Evolutionary conservation across 1,284 basidiomycete genomes (phyloP).

Genomic region (Xanthoconium separans): DNA sequence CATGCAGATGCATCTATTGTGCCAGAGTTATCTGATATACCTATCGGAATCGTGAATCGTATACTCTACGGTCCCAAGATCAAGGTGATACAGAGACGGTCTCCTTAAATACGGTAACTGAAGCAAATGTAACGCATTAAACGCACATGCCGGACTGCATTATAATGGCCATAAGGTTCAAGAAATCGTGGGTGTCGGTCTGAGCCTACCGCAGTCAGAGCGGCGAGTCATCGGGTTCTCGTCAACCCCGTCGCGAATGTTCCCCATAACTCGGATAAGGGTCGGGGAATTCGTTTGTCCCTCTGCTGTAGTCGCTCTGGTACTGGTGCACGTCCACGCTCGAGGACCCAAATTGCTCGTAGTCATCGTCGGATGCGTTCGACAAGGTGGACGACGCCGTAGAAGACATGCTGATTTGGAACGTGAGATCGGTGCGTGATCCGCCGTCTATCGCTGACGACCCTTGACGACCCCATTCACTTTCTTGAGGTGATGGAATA

Average conservation of each 20-base stretch:
- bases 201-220: background rate
- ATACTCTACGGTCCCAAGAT: conserved; percentile 48
- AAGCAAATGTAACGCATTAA: conserved; percentile 8
- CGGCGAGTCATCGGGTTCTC: background rate
- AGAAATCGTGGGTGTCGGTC: conserved; percentile 14
- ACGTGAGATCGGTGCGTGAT: conserved; percentile 13
- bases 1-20: conserved; percentile 46
- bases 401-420: conserved; percentile 30
- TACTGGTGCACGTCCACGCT: conserved; percentile 4
- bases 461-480: conserved; percentile 15
- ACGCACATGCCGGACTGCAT: conserved; percentile 9
- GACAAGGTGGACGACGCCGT: conserved; percentile 25
- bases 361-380: conserved; percentile 28
- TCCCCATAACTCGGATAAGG: conserved; percentile 13
- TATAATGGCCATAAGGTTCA: conserved; percentile 16
- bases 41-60: conserved; percentile 78
- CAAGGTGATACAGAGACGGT: conserved; percentile 12
- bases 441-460: conserved; percentile 21
- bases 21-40: conserved; percentile 76
- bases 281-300: conserved; percentile 14
- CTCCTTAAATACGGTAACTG: conserved; percentile 24
- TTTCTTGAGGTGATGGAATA: conserved; percentile 31
- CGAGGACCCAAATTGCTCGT: conserved; percentile 15
- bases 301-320: conserved; percentile 8
- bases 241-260: conserved; percentile 4